These are phyloP conservation scores for Volvox reticuliferus DNA, from an alignment of 139 green algal species.

Conservation along the genomic window DNA sequence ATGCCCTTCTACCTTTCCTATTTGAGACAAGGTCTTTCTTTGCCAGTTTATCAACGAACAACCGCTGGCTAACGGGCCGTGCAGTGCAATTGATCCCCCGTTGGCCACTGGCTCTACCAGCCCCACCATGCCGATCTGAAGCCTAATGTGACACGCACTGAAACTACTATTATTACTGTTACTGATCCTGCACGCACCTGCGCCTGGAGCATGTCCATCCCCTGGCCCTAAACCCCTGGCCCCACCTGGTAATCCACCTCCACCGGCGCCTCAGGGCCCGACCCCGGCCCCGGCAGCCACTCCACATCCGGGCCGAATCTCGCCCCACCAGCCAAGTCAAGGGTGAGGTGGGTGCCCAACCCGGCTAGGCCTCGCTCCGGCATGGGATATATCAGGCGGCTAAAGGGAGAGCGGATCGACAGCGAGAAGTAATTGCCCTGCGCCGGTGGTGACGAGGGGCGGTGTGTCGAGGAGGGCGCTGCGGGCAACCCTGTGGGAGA, in stretches of 20 bases:
- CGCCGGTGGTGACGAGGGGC: neutral
- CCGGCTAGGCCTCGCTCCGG: constrained; percentile 74
- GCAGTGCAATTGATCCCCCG: no score
- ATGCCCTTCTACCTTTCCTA: no score
- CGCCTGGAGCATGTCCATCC: neutral
- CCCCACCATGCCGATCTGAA: no score
- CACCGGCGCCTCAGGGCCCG: constrained; percentile 88
- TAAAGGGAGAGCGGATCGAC: constrained; percentile 62
- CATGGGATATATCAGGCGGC: constrained; percentile 84
- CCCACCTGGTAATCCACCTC: constrained; percentile 71
- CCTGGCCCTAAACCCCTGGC: neutral
- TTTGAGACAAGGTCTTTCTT: no score
- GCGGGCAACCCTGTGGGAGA: no score
- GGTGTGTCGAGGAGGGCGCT: no score
- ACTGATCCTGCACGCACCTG: no score
- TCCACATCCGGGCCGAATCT: constrained; percentile 96
- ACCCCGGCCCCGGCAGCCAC: constrained; percentile 81
- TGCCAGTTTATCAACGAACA: no score
- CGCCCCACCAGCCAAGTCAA: constrained; percentile 83
- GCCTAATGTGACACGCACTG: no score
- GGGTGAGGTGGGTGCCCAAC: constrained; percentile 90
- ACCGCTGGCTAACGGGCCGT: no score
- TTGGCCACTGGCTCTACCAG: no score
- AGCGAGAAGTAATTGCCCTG: constrained; percentile 51
- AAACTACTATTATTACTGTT: no score